Evolutionary conservation across 2,329 filamentous ascomycete genomes (phyloP), one percentile per base, ranked within the genome.

Genomic region (Fusarium denticulatum): DNA sequence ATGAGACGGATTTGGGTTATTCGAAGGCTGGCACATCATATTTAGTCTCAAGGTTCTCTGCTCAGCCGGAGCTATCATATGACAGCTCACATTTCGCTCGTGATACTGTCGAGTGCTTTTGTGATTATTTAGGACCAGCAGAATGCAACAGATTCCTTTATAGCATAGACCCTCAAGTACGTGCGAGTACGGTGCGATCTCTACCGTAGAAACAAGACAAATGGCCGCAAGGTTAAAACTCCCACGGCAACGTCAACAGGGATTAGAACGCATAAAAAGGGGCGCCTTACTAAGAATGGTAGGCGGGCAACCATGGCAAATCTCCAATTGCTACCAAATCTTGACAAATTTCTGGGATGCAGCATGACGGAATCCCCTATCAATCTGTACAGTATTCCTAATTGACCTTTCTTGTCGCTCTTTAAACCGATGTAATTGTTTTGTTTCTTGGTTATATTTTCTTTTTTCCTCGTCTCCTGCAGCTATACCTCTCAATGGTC

Each of bases 381-480:
- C 57, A 53, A 52, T 39, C 49, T 43, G 14, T 53, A 45, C 24
- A 40, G 18, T 26, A 60, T 58, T 62, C 39, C 53, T 76, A 45
- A 45, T 60, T 59, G 26, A 24, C 20, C 20, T 65, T 55, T 71
- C 45, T 65, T 59, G 64, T 76, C 74, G 39, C 59, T 76, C 72
- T 12, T 60, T 76, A 52, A 59, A 42, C 36, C 39, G 43, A 73
- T 76, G 74, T 77, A 65, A 76, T 75, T 60, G 36, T 34, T 53
- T 34, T 34, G 34, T 39, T 61, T 47, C 15, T 30, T 34, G 18
- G 9, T 32, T 58, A 0, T 14, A 7, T 45, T 55, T 40, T 14
- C 13, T 20, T 42, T 15, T 16, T 15, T 24, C 14, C 18, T n/a
- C 14, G 24, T 43, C 18, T 15, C 46, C 18, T 65, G 5, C 9